phyloP scores from a whole-genome alignment of 495 filamentous ascomycete genomes.

The Opeltia flavorubescens region DNA sequence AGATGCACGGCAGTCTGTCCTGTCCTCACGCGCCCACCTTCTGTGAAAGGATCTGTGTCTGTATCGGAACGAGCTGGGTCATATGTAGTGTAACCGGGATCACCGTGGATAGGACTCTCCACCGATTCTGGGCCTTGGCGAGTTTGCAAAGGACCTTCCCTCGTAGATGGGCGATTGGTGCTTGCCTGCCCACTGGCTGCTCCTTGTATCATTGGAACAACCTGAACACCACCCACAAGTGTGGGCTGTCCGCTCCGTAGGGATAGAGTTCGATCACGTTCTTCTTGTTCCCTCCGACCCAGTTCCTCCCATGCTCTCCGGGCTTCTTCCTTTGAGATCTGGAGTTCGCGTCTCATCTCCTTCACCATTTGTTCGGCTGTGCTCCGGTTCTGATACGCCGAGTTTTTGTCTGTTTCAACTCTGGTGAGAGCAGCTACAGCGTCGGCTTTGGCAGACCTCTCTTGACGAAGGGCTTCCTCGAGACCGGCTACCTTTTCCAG shows the following conservation, averaged over 20 bases:
- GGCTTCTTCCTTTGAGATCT: slow-evolving; percentile 93
- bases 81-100: slow-evolving; percentile 30
- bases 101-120: slow-evolving; percentile 17
- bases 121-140: slow-evolving; percentile 13
- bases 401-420: slow-evolving; percentile 50
- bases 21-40: slow-evolving; percentile 24
- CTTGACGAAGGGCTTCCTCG: slow-evolving; percentile 55
- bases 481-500: slow-evolving; percentile 76
- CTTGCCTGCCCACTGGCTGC: slow-evolving; percentile 51
- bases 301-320: slow-evolving; percentile 95
- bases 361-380: slow-evolving; percentile 25
- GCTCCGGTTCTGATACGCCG: slow-evolving; percentile 33
- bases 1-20: slow-evolving; percentile 4
- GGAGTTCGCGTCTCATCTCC: slow-evolving; percentile 81
- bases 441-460: slow-evolving; percentile 54
- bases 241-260: slow-evolving; percentile 81
- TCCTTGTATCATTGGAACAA: slow-evolving; percentile 85
- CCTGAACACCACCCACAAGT: slow-evolving; percentile 82
- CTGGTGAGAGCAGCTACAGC: slow-evolving; percentile 47
- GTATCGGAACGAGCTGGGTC: slow-evolving; percentile 28
- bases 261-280: slow-evolving; percentile 76
- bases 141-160: slow-evolving; percentile 28
- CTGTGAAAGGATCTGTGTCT: slow-evolving; percentile 46
- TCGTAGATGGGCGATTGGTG: slow-evolving; percentile 30
- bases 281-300: slow-evolving; percentile 84